phyloP scores from a whole-genome alignment of 345 rosid genomes.

The Excoecaria cochinchinensis region DNA sequence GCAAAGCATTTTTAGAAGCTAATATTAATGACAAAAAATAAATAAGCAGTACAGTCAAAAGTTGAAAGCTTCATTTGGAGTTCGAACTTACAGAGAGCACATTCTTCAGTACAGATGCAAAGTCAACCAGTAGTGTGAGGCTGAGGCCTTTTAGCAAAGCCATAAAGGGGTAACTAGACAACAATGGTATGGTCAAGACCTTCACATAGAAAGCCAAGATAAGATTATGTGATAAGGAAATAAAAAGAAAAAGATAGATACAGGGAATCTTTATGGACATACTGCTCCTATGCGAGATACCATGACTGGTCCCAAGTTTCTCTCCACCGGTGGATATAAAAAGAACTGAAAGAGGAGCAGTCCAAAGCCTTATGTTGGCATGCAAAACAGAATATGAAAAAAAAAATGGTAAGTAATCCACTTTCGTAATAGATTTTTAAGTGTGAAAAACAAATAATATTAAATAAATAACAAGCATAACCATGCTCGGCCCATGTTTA shows the following conservation, averaged over 20 bases:
- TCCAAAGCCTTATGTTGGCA: slow-evolving; percentile 38
- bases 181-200: slow-evolving; percentile 42
- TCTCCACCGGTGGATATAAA: slow-evolving; percentile 45
- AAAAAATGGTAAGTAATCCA: background rate
- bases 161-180: slow-evolving; percentile 44
- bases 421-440: background rate
- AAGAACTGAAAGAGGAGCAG: slow-evolving; percentile 49
- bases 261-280: slow-evolving; percentile 10
- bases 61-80: background rate
- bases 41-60: background rate
- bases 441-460: background rate
- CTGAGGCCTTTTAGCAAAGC: slow-evolving; percentile 37
- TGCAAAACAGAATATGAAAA: background rate
- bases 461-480: background rate
- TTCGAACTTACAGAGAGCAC: slow-evolving; percentile 42
- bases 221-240: background rate
- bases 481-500: background rate
- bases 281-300: slow-evolving; percentile 48
- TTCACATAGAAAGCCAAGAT: slow-evolving; percentile 17
- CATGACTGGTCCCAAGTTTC: slow-evolving; percentile 41
- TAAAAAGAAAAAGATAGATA: background rate
- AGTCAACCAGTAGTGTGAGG: slow-evolving; percentile 35
- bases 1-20: background rate
- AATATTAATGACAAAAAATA: background rate
- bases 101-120: slow-evolving; percentile 46